Conservation (phyloP, 1,284 basidiomycete species). For the Cutaneotrichosporon sp. region DNA sequence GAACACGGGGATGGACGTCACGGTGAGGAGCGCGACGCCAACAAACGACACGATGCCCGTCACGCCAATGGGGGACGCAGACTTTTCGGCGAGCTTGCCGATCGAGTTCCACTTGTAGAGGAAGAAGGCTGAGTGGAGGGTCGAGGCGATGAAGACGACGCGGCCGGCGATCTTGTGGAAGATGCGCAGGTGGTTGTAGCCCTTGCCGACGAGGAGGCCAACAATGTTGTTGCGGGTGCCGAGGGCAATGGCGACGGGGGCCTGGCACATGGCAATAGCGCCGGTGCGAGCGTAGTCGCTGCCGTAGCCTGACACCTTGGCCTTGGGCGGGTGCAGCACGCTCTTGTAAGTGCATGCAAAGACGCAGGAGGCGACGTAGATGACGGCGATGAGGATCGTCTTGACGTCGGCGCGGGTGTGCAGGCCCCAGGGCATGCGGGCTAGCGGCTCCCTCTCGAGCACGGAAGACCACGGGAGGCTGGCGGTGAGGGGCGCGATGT, state of each 20-base stretch:
- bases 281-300: slow-evolving; percentile 45
- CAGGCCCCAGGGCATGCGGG: slow-evolving; percentile 28
- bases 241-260: slow-evolving; percentile 49
- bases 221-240: slow-evolving; percentile 50
- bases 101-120: slow-evolving; percentile 37
- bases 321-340: slow-evolving; percentile 23
- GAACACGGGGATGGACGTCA: slow-evolving; percentile 49
- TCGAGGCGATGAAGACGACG: slow-evolving; percentile 63
- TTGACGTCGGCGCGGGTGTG: slow-evolving; percentile 36
- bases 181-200: slow-evolving; percentile 76
- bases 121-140: slow-evolving; percentile 61
- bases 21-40: slow-evolving; percentile 35
- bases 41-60: slow-evolving; percentile 32
- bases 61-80: slow-evolving; percentile 10
- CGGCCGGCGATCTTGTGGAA: slow-evolving; percentile 76
- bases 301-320: slow-evolving; percentile 33
- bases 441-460: slow-evolving; percentile 38
- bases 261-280: slow-evolving; percentile 43
- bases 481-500: slow-evolving; percentile 33
- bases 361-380: slow-evolving; percentile 37
- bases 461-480: slow-evolving; percentile 34
- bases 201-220: slow-evolving; percentile 60
- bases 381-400: slow-evolving; percentile 35
- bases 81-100: slow-evolving; percentile 25
- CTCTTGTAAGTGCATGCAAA: slow-evolving; percentile 44